Conservation (phyloP, 148 eudicot genomes). For the Rhododendron griersonianum region DNA sequence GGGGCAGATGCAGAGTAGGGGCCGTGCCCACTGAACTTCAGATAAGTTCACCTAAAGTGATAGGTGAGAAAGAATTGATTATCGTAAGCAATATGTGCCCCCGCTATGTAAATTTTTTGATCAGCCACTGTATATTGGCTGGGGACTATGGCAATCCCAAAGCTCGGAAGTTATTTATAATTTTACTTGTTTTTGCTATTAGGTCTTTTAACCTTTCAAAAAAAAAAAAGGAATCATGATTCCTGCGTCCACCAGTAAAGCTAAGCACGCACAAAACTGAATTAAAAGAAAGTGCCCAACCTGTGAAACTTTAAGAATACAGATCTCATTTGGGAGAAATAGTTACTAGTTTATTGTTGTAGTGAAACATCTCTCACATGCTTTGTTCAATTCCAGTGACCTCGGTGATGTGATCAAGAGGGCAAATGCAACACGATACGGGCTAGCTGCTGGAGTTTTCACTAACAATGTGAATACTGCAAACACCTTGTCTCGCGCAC, state of each 20-base stretch:
- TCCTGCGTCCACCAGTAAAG: background rate
- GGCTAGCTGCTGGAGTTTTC: slow-evolving; percentile 92
- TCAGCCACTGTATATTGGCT: background rate
- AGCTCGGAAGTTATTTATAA: background rate
- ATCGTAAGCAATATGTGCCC: background rate
- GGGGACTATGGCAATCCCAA: background rate
- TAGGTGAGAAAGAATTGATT: background rate
- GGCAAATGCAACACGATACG: slow-evolving; percentile 69
- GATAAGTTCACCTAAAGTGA: background rate
- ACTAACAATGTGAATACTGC: slow-evolving; percentile 68
- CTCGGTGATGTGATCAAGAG: slow-evolving; percentile 71
- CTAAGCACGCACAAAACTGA: background rate
- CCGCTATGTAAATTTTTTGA: background rate
- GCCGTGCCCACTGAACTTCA: background rate
- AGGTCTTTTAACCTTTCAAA: background rate
- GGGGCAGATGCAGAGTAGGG: background rate
- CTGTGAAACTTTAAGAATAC: background rate
- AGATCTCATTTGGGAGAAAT: background rate
- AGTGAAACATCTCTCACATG: background rate
- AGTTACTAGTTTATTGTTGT: background rate
- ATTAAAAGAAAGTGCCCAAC: background rate
- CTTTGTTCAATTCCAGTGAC: slow-evolving; percentile 34
- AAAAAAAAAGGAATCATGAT: background rate
- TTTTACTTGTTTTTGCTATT: background rate
- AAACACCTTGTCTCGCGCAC: slow-evolving; percentile 72